These are phyloP conservation scores for Russula compacta DNA, from an alignment of 768 basidiomycete genomes.

Conservation along the genomic window DNA sequence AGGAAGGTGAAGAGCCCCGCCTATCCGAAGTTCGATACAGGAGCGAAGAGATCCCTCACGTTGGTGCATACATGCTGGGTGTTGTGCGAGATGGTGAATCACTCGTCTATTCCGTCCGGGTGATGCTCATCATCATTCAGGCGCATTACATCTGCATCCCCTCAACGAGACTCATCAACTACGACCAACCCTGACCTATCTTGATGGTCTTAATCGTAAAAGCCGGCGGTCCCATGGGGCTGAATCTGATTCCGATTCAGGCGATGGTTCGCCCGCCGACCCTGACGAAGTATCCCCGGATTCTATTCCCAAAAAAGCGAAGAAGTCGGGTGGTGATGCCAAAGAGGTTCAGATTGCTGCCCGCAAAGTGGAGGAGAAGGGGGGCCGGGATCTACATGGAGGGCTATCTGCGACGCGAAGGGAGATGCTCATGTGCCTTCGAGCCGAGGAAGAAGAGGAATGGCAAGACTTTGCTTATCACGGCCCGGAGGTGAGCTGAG, in stretches of 20 bases:
- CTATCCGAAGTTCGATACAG: conserved; percentile 61
- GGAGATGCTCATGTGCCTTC: conserved; percentile 68
- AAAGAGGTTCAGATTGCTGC: conserved; percentile 74
- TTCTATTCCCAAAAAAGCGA: conserved; percentile 47
- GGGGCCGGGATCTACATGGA: conserved; percentile 44
- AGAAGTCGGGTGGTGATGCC: conserved; percentile 44
- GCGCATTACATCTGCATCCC: conserved; percentile 68
- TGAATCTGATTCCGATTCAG: conserved; percentile 62
- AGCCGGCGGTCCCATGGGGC: conserved; percentile 36
- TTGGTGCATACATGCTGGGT: conserved; percentile 66
- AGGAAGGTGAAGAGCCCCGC: conserved; percentile 32
- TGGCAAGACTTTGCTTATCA: conserved; percentile 66
- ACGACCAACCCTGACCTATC: conserved; percentile 72
- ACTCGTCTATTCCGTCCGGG: not conserved
- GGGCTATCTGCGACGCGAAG: conserved; percentile 61
- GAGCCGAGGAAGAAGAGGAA: conserved; percentile 66
- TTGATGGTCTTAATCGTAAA: conserved; percentile 65
- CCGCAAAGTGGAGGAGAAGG: conserved; percentile 56
- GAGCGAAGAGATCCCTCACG: conserved; percentile 62
- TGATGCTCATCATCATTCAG: conserved; percentile 30
- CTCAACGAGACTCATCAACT: conserved; percentile 74
- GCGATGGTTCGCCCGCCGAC: conserved; percentile 72
- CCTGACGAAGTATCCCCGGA: conserved; percentile 58
- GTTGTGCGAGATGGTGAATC: conserved; percentile 59
- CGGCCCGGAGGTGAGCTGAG: conserved; percentile 48